Base-by-base conservation (phyloP, 768 basidiomycete genomes). In the Agaricus sinodeliciosus region DNA sequence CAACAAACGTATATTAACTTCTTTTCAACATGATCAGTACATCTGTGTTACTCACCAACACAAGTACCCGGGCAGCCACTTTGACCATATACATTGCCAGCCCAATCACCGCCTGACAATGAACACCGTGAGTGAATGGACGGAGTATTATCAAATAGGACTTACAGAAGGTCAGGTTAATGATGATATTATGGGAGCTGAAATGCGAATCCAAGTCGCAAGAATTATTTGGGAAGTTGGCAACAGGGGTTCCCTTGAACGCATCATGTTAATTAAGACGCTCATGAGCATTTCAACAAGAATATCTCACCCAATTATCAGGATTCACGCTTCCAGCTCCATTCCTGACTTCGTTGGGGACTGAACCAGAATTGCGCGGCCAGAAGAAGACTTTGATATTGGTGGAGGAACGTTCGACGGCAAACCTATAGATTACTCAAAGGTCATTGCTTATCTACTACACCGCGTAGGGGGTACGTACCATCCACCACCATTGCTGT, bases 361-460 rank as follows among this genome's bases (percentile, higher is more conserved):
- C 74, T 27, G 58, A 62, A 2, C 60, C 65, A 43, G 65, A 73
- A 57, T 74, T 74, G 25, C 86, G 72, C 0, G 78, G 64, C 85
- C 86, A 91, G 70, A 86, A 87, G 79, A 82, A 90, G 28, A 88
- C 71, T 48, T 80, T 81, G 57, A 89, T 81, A 60, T 71, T 77
- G 13, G 58, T 59, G 16, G 65, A 59, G 0, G 80, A 79, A 36
- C 85, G 76, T 62, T 86, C 84, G 47, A 85, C 70, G 0, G 81
- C 86, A 61, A 78, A 85, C 77, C 79, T 84, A 50, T n/a, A n/a
- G n/a, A n/a, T 28, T 27, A 25, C 13, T 12, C 34, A 39, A 13
- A 25, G 22, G 8, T 48, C 19, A 22, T 48, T 15, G 25, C 12
- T 1, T 13, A 15, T 13, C 9, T 13, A n/a, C 15, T 16, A 18